A percentile compares a stretch with the other conserved stretches of the same genome.
Conservation (phyloP, 2,329 filamentous ascomycete genomes). For the Alternaria metachromatica region DNA sequence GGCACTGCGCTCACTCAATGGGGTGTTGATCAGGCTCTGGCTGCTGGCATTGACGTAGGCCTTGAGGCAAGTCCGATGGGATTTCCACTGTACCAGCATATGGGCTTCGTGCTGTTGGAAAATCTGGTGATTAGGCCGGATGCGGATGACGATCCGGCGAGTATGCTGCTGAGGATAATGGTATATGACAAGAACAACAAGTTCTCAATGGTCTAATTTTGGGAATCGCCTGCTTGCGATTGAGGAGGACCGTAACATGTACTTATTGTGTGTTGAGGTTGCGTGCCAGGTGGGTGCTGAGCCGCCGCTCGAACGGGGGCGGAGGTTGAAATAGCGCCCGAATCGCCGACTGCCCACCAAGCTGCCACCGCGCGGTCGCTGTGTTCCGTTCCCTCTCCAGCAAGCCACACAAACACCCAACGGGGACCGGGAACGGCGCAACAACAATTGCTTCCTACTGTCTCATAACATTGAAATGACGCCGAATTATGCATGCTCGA, state of each 20-base stretch:
- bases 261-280: neutral
- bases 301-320: neutral
- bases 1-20: slow-evolving; percentile 1
- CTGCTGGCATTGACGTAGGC: neutral
- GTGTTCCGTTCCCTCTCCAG: neutral
- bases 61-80: neutral
- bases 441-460: neutral
- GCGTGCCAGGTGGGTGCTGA: neutral
- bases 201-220: neutral
- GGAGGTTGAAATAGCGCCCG: neutral
- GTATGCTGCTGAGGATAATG: neutral
- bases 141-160: neutral
- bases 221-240: neutral
- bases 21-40: neutral
- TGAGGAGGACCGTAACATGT: neutral
- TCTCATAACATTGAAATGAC: neutral
- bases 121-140: neutral
- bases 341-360: neutral
- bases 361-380: neutral
- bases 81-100: neutral
- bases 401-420: neutral
- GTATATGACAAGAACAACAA: neutral
- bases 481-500: neutral
- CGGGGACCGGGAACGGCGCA: neutral
- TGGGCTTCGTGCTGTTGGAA: neutral